Conservation (phyloP, 306 rosid genomes). For the Castanea mollissima region DNA sequence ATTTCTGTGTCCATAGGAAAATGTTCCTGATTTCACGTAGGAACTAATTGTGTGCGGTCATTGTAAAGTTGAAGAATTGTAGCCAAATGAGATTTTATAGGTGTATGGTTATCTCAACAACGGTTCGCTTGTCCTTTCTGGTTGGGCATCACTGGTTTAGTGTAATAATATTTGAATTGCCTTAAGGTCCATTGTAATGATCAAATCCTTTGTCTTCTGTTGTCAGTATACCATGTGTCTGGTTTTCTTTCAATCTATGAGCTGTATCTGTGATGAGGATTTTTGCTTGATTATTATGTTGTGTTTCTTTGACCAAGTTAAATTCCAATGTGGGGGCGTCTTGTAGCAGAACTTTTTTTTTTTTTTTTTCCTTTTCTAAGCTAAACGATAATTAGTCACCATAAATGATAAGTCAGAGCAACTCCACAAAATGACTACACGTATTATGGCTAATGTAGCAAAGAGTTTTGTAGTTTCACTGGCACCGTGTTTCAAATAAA, state of each 20-base stretch:
- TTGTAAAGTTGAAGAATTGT: background rate
- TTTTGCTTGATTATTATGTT: background rate
- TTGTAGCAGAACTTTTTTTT: background rate
- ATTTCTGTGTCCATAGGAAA: constrained; percentile 21
- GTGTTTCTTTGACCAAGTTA: background rate
- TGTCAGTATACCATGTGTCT: background rate
- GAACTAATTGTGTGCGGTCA: background rate
- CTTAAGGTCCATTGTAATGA: background rate
- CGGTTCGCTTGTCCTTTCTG: background rate
- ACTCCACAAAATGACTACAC: too few species aligned
- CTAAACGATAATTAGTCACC: background rate
- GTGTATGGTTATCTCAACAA: background rate
- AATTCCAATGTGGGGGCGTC: background rate
- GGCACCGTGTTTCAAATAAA: too few species aligned
- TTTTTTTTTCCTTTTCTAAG: background rate
- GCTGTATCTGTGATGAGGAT: background rate
- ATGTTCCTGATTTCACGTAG: constrained; percentile 17
- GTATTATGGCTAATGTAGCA: too few species aligned
- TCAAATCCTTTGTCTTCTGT: background rate
- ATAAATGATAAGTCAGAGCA: too few species aligned
- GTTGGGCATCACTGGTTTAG: background rate
- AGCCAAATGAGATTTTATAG: background rate
- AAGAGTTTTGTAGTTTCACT: too few species aligned
- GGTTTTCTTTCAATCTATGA: background rate
- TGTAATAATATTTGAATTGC: background rate